Evolutionary conservation across 2,329 filamentous ascomycete species (phyloP), one percentile per base, ranked within the genome.

Genomic region (Davidsoniella neocaledoniae): DNA sequence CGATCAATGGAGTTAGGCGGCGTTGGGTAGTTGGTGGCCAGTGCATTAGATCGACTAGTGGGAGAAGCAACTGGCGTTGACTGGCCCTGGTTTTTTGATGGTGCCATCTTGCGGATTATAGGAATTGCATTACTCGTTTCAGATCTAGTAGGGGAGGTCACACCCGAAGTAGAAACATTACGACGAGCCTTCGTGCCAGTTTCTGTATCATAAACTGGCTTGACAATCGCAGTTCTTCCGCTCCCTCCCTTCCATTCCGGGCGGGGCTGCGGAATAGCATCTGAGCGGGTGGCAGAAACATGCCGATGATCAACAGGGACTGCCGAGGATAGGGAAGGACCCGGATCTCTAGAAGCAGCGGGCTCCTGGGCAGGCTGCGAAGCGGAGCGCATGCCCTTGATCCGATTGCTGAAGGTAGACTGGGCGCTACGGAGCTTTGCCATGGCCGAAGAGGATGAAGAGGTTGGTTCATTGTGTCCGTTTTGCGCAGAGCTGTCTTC

Each of bases 241-340:
- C 79, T 86, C 37, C 78, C 77, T 16, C 83, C 83, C 57, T 79
- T 80, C 83, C 83, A 87, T 51, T 78, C 70, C 4, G 78, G 76
- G 19, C 70, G 68, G 47, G 59, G 66, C 10, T 39, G 43, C 19
- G 29, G n/a, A 12, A 25, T 14, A 17, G 12, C 23, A 23, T 78
- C 70, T 4, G 78, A 76, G 21, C 70, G 68, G 8, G 8, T 33
- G 29, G 29, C 29, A 12, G 29, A 33, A 10, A 33, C 29, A 33
- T 2, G 29, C 12, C 26, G 25, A 4, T 10, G 29, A 4, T 33
- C 29, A 33, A 17, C 17, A 9, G 44, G 33, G 9, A 6, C 8
- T 10, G 33, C 29, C 8, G 21, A 23, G 14, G 16, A 14, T 33
- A 23, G 4, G 21, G 21, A 23, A 23, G 21, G 2, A 5, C 21